Base-by-base conservation (phyloP, 2,329 filamentous ascomycete species). In the Alternaria longipes region DNA sequence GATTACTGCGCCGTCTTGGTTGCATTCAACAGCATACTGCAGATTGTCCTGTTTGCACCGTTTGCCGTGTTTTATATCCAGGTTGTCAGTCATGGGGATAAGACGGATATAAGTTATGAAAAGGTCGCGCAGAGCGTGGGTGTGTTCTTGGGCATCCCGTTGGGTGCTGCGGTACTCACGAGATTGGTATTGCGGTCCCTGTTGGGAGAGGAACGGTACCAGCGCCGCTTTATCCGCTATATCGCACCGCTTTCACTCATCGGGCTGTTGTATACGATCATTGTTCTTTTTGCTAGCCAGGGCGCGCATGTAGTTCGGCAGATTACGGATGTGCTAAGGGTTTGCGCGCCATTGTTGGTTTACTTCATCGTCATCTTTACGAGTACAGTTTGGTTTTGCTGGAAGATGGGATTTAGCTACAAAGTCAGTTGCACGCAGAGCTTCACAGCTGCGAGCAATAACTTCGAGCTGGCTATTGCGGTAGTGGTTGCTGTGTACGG, bases 371-470 rank as follows among this genome's bases (percentile, higher is more conserved):
- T 90, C 62, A 86, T 95, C 57, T 97, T 97, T 81, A 87, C 88
- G 49, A 70, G 83, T 2, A 95, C 92, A 0, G 81, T 95, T 1
- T 82, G 81, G 44, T 79, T 89, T 2, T 85, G 87, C 3, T 83
- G 84, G 50, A 84, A 83, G n/a, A 79, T 90, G n/a, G 90, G 92
- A 0, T 93, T 93, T 60, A 88, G 87, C 0, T 96, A 96, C 74
- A 84, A 84, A 36, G 76, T 93, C 1, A 85, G 86, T 1, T 84
- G 86, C 11, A 94, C 92, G 2, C 92, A 96, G 79, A 93, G 91
- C 73, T 95, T 97, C 71, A 96, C 92, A 0, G 94, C 92, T 0
- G 93, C 92, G 0, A 97, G 93, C 76, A 97, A 97, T 74, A 97
- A 97, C 75, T 97, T 97, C 72, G 93, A 97, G 81, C 81, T 97